These are phyloP conservation scores for Persicaria tinctoria DNA, from an alignment of 148 eudicot genomes.

Conservation along the genomic window DNA sequence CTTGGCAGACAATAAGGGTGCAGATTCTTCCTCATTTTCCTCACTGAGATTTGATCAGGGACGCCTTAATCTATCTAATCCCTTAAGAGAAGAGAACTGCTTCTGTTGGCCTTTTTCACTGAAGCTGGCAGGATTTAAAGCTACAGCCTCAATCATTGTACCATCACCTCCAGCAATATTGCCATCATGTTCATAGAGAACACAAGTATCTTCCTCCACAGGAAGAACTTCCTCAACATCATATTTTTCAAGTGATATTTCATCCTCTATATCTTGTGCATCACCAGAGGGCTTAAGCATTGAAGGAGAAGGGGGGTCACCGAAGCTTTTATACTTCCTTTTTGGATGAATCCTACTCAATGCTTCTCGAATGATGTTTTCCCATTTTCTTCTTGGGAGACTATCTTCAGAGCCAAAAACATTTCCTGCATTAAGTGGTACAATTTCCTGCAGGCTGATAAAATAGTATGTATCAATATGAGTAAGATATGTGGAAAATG, in stretches of 20 bases:
- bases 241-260: conserved; percentile 49
- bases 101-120: conserved; percentile 29
- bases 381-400: conserved; percentile 78
- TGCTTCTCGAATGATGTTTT: conserved; percentile 67
- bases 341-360: conserved; percentile 42
- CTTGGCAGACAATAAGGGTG: conserved; percentile 19
- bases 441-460: conserved; percentile 84
- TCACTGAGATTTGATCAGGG: conserved; percentile 30
- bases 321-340: conserved; percentile 64
- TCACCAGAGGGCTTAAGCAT: conserved; percentile 70
- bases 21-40: conserved; percentile 18
- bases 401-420: conserved; percentile 89
- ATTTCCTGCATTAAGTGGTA: conserved; percentile 93
- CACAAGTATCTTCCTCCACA: conserved; percentile 44
- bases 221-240: conserved; percentile 66
- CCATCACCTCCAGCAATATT: conserved; percentile 19
- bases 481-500: not conserved
- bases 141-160: conserved; percentile 13
- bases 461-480: not conserved
- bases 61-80: conserved; percentile 41
- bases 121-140: conserved; percentile 15
- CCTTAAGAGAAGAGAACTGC: conserved; percentile 47
- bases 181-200: conserved; percentile 30
- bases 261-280: conserved; percentile 68
- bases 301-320: conserved; percentile 93